Evolutionary conservation across 2,329 filamentous ascomycete species (phyloP).

Genomic region (Alternaria sp.): DNA sequence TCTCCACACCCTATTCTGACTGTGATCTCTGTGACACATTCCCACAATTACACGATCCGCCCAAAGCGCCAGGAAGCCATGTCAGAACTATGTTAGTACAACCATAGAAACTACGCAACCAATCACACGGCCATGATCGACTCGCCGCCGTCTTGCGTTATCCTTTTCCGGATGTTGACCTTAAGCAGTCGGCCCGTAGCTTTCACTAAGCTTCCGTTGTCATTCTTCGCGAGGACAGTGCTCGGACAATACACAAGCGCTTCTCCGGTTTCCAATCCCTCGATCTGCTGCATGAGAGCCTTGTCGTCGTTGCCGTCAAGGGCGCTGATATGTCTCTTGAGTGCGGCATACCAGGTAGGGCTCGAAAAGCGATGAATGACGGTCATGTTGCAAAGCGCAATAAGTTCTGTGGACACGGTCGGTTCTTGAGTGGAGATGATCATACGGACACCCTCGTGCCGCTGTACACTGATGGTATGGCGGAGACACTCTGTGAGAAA

Average conservation of each 20-base stretch:
- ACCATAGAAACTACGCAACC: too few species aligned
- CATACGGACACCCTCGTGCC: conserved; percentile 70
- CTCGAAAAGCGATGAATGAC: conserved; percentile 55
- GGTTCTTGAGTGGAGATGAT: conserved; percentile 81
- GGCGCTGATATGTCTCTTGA: background rate
- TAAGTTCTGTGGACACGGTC: conserved; percentile 69
- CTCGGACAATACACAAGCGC: background rate
- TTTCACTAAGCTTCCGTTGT: background rate
- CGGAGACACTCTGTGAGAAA: conserved; percentile 68
- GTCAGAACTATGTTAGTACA: too few species aligned
- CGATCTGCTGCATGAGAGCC: background rate
- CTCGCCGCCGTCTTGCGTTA: conserved; percentile 41
- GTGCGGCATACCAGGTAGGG: background rate
- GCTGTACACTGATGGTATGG: conserved; percentile 70
- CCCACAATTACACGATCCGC: background rate
- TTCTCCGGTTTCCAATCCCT: background rate
- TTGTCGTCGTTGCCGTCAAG: background rate
- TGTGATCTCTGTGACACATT: too few species aligned
- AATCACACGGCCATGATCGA: conserved; percentile 35
- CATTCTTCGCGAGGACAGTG: background rate
- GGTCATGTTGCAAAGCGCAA: conserved; percentile 75
- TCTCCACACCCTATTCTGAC: too few species aligned
- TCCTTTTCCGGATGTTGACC: conserved; percentile 33
- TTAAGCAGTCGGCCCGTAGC: conserved; percentile 20
- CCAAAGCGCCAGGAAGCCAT: background rate